These are phyloP conservation scores for Calycina marina DNA, from an alignment of 2,329 filamentous ascomycete genomes.

Conservation along the genomic window DNA sequence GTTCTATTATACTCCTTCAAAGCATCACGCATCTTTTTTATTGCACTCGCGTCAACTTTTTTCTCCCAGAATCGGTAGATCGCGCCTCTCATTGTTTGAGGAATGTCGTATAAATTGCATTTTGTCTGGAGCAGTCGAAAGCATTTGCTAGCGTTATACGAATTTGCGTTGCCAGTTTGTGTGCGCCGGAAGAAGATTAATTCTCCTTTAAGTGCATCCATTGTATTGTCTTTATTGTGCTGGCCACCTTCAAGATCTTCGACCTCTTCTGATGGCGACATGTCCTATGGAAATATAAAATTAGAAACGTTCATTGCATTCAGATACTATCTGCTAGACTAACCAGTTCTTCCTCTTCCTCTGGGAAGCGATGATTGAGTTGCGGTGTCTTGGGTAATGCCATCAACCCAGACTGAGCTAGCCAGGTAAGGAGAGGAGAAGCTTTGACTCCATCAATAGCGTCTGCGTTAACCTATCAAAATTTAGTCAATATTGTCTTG, in stretches of 20 bases:
- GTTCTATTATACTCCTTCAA: constrained; percentile 12
- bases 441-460: neutral
- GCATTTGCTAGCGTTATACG: constrained; percentile 8
- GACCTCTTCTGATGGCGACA: no score
- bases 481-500: no score
- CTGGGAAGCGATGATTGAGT: constrained; percentile 13
- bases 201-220: constrained; percentile 12
- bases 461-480: no score
- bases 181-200: constrained; percentile 15
- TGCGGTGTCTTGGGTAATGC: constrained; percentile 13
- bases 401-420: constrained; percentile 12
- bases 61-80: constrained; percentile 21
- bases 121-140: constrained; percentile 9
- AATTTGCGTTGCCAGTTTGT: constrained; percentile 12
- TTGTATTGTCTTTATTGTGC: constrained; percentile 9
- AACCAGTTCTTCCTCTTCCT: no score
- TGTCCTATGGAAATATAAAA: no score
- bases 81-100: constrained; percentile 13
- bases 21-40: constrained; percentile 7
- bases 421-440: constrained; percentile 11
- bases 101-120: constrained; percentile 17
- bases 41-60: constrained; percentile 11
- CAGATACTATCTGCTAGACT: no score
- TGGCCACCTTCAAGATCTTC: constrained; percentile 8
- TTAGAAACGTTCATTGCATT: no score